Evolutionary conservation across 768 basidiomycete species (phyloP).

Genomic region (Russula compacta): DNA sequence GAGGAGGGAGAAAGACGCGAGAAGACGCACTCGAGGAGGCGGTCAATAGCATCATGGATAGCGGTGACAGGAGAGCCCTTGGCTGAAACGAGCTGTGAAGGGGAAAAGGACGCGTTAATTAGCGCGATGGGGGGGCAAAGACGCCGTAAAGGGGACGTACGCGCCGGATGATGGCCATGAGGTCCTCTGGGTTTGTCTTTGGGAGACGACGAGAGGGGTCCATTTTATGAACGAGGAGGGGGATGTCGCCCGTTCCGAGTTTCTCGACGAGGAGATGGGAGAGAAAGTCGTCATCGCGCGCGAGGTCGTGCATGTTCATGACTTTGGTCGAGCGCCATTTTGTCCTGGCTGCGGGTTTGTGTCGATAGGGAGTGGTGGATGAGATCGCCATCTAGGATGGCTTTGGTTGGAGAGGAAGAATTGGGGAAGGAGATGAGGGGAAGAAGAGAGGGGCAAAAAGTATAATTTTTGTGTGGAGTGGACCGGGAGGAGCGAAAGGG

Average conservation of each 20-base stretch:
- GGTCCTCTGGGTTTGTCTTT: slow-evolving; percentile 58
- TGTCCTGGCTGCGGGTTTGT: neutral
- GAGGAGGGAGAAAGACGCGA: slow-evolving; percentile 22
- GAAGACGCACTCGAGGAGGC: slow-evolving; percentile 58
- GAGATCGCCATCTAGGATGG: slow-evolving; percentile 6
- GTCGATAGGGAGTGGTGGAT: neutral
- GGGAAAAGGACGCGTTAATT: slow-evolving; percentile 17
- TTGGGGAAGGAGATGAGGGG: neutral
- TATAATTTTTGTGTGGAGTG: neutral
- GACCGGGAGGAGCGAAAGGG: neutral
- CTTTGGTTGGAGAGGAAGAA: neutral
- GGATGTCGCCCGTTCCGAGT: slow-evolving; percentile 68
- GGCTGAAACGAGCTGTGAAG: slow-evolving; percentile 45
- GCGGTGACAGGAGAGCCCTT: slow-evolving; percentile 49
- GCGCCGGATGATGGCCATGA: slow-evolving; percentile 69
- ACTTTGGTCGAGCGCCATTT: slow-evolving; percentile 76
- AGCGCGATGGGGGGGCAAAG: slow-evolving; percentile 14
- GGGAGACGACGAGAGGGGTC: slow-evolving; percentile 68
- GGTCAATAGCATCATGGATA: slow-evolving; percentile 67
- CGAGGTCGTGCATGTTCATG: slow-evolving; percentile 86
- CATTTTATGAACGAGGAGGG: slow-evolving; percentile 89
- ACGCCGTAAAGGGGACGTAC: slow-evolving; percentile 35
- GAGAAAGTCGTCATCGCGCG: slow-evolving; percentile 86
- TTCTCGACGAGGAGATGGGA: slow-evolving; percentile 85
- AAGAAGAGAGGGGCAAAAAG: slow-evolving; percentile 5